Percentiles rank a stretch among this genome's conserved stretches.
Conservation (phyloP, 371 early-diverging fungal genomes). For the Funneliformis caledonium region DNA sequence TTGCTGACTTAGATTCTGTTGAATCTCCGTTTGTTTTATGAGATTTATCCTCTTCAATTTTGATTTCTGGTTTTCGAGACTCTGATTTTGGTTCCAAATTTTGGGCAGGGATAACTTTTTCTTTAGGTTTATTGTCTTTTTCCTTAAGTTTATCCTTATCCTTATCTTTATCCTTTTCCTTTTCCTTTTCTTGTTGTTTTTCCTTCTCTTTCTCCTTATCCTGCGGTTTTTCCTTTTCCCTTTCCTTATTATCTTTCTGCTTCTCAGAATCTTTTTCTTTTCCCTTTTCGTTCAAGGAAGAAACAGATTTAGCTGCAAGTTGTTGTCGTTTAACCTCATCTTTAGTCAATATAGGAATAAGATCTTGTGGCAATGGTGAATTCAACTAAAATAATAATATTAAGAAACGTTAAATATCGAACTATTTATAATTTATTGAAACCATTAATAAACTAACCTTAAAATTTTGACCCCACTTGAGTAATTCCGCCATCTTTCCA, state of each 20-base stretch:
- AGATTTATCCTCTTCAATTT: slow-evolving; percentile 29
- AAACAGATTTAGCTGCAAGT: slow-evolving; percentile 33
- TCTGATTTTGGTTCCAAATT: slow-evolving; percentile 37
- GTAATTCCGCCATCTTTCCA: slow-evolving; percentile 77
- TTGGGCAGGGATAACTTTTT: not conserved
- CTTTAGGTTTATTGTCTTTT: slow-evolving; percentile 29
- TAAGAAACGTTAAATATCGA: not conserved
- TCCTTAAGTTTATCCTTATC: slow-evolving; percentile 35
- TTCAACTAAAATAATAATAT: slow-evolving; percentile 52
- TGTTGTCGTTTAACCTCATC: slow-evolving; percentile 37
- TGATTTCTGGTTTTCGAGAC: slow-evolving; percentile 40
- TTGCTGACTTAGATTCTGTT: not conserved
- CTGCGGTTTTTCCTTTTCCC: slow-evolving; percentile 15
- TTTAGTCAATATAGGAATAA: slow-evolving; percentile 71
- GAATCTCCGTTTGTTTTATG: slow-evolving; percentile 11
- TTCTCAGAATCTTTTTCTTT: slow-evolving; percentile 18
- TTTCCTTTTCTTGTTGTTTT: not conserved
- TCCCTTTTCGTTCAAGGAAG: slow-evolving; percentile 21
- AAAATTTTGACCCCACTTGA: slow-evolving; percentile 77
- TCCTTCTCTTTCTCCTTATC: slow-evolving; percentile 31
- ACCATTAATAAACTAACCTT: slow-evolving; percentile 50
- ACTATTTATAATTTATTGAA: slow-evolving; percentile 43
- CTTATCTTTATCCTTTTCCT: slow-evolving; percentile 14
- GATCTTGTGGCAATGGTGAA: slow-evolving; percentile 77
- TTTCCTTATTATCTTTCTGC: slow-evolving; percentile 23